These are phyloP conservation scores for Vitis amurensis DNA, from an alignment of 164 flowering plant species.

Conservation along the genomic window DNA sequence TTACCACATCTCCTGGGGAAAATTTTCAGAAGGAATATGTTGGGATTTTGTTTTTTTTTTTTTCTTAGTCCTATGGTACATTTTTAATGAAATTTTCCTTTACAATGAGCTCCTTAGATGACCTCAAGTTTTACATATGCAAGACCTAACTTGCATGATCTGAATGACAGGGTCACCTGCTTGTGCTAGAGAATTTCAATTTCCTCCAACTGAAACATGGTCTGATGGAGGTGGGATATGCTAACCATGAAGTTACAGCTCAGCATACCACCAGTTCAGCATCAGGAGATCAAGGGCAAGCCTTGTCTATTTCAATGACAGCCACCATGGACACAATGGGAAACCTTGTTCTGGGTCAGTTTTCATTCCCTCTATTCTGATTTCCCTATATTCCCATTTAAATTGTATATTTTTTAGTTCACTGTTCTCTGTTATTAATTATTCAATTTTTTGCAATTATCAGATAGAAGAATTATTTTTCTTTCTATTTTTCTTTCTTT, in stretches of 20 bases:
- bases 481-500: too few species aligned
- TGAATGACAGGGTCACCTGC: conserved; percentile 73
- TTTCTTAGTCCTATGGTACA: background rate
- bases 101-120: background rate
- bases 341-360: conserved; percentile 78
- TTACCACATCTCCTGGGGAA: background rate
- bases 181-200: conserved; percentile 69
- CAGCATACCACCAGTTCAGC: conserved; percentile 20
- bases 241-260: conserved; percentile 39
- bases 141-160: conserved; percentile 1
- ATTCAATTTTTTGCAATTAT: too few species aligned
- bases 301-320: conserved; percentile 83
- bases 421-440: background rate
- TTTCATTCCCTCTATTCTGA: conserved; percentile 1
- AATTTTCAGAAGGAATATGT: background rate
- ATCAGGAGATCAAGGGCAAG: conserved; percentile 36
- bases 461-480: too few species aligned
- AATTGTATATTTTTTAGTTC: too few species aligned
- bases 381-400: background rate
- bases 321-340: conserved; percentile 75
- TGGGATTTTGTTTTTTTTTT: background rate
- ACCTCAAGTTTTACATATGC: background rate
- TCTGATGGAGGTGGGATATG: conserved; percentile 88
- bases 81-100: background rate
- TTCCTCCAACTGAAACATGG: conserved; percentile 74